These are phyloP conservation scores for Microsporum canis DNA, from an alignment of 2,329 filamentous ascomycete genomes.

Conservation along the genomic window DNA sequence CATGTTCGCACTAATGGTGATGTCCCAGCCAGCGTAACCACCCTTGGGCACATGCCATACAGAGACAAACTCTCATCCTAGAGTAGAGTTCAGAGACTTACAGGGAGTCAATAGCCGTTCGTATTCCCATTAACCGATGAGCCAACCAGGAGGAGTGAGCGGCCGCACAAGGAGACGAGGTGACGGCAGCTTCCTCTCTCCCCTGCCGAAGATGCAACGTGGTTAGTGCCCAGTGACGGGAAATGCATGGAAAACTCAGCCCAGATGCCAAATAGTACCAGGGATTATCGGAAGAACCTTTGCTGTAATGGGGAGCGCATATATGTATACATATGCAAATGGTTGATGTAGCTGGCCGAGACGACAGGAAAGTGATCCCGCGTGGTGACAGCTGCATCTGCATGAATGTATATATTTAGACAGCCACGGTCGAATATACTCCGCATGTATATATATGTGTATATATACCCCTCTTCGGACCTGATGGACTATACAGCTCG, in stretches of 20 bases:
- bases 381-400: not conserved
- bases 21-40: not conserved
- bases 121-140: not conserved
- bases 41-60: not conserved
- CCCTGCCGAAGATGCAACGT: not conserved
- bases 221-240: not conserved
- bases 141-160: not conserved
- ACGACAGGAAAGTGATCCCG: not conserved
- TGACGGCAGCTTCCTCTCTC: not conserved
- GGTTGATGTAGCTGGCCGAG: not conserved
- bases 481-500: not conserved
- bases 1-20: not conserved
- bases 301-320: not conserved
- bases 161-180: not conserved
- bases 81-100: not conserved
- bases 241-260: not conserved
- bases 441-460: not conserved
- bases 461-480: not conserved
- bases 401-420: not conserved
- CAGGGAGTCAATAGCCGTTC: constrained; percentile 2
- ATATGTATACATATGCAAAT: not conserved
- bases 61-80: not conserved
- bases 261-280: not conserved
- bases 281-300: not conserved
- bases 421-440: not conserved